A percentile compares a stretch with the other conserved stretches of the same genome.
These are phyloP conservation scores for Panellus pusillus DNA, from an alignment of 768 basidiomycete genomes.

Conservation along the genomic window DNA sequence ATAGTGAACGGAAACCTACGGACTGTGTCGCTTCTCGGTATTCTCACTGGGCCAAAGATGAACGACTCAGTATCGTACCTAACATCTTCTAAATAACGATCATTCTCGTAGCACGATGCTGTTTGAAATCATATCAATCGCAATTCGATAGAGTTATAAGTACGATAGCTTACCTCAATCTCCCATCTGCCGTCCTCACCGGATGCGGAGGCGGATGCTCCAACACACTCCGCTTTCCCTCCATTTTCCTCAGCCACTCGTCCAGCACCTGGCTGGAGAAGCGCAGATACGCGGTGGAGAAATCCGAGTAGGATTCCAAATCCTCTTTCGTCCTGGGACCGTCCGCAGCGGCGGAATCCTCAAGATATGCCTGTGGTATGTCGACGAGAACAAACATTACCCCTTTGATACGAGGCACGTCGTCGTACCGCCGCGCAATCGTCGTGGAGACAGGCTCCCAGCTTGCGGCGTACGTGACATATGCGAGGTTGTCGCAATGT, in stretches of 20 bases:
- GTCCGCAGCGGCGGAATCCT: background rate
- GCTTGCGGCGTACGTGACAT: constrained; percentile 1
- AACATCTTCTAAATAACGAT: too few relatives aligned
- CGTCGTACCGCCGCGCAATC: background rate
- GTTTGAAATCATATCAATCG: too few relatives aligned
- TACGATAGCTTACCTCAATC: too few relatives aligned
- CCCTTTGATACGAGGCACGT: background rate
- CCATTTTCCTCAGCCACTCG: background rate
- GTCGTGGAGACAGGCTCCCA: too few relatives aligned
- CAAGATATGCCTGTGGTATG: background rate
- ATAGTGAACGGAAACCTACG: too few relatives aligned
- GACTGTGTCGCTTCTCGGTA: too few relatives aligned
- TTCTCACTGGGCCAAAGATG: too few relatives aligned
- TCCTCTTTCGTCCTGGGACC: background rate
- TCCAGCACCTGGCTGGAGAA: background rate
- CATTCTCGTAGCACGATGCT: too few relatives aligned
- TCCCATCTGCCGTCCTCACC: too few relatives aligned
- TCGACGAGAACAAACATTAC: background rate
- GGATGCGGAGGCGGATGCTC: background rate
- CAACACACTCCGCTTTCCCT: constrained; percentile 2
- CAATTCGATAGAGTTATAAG: too few relatives aligned
- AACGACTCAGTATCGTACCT: too few relatives aligned
- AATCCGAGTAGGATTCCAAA: background rate
- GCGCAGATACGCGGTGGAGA: background rate
- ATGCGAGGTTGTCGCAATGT: background rate